Evolutionary conservation across 2,329 filamentous ascomycete genomes (phyloP), one percentile per base, ranked within the genome.

Genomic region (Sclerotinia spermophila): DNA sequence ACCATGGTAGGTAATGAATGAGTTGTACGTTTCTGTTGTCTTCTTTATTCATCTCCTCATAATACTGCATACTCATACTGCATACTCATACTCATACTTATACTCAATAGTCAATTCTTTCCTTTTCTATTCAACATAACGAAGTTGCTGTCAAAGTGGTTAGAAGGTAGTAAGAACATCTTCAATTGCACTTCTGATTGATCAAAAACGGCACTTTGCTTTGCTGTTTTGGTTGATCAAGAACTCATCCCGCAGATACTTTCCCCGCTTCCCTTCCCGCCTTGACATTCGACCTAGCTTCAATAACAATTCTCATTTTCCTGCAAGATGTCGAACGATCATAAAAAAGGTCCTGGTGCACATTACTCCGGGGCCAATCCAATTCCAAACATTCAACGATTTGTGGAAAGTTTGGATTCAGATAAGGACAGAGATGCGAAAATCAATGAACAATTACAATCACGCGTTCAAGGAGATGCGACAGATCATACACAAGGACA

Each of bases 361-460:
- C 72, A 72, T 62, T 76, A 76, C 40, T 76, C 74, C 4, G 74
- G 73, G 40, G 35, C 71, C 27, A 76, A 76, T 60, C 74, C 75
- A 13, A 71, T 74, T 48, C 75, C 75, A 21, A 76, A 76, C 38
- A 73, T 76, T 6, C 73, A 76, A 69, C 67, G 24, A 40, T 73
- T 76, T 40, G 86, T 97, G 75, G 86, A 92, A 68, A 87, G 87
- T 74, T 85, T 97, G 48, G 94, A 97, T 80, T 84, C 82, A 68
- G 89, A 96, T 75, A 97, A 97, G 83, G 83, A 90, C 13, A 87
- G 93, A 75, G 92, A 97, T 80, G 85, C 85, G 70, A 82, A 86
- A 73, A 89, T 97, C 72, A 91, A 96, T 60, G 82, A 87, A 62
- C 81, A 86, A 27, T 33, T 44, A 56, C 48, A 69, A 24, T 27